phyloP scores from a whole-genome alignment of 768 basidiomycete species.

The Russula griseocarnosa region DNA sequence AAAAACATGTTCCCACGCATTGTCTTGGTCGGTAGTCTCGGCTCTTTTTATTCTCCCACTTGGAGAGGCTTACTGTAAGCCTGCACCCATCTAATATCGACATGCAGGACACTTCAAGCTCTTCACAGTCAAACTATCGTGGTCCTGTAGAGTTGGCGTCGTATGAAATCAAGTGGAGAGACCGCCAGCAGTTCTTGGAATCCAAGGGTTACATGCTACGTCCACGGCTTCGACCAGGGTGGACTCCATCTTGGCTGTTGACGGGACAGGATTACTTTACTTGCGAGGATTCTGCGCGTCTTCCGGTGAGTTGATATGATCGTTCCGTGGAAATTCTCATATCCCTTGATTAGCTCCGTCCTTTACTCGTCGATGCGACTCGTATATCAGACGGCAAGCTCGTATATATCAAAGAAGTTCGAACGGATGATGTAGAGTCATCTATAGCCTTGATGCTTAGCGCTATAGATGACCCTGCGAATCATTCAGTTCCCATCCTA shows the following conservation, averaged over 20 bases:
- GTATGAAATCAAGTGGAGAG: too few species aligned
- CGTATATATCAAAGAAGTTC: conserved; percentile 35
- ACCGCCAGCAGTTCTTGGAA: too few species aligned
- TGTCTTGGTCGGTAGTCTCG: neutral
- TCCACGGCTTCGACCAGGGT: too few species aligned
- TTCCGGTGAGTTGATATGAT: conserved; percentile 10
- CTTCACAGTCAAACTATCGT: neutral
- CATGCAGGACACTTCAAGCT: neutral
- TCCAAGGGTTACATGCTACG: too few species aligned
- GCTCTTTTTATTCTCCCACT: neutral
- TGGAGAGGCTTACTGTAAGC: neutral
- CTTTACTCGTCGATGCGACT: conserved; percentile 26
- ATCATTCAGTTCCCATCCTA: conserved; percentile 22
- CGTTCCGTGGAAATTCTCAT: neutral
- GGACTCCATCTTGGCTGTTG: conserved; percentile 24
- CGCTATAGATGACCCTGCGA: neutral
- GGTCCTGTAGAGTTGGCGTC: neutral
- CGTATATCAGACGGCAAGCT: conserved; percentile 27
- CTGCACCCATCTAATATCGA: neutral
- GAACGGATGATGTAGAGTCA: conserved; percentile 20
- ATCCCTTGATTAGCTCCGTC: conserved; percentile 2
- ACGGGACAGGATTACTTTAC: neutral
- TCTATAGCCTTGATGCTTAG: conserved; percentile 23
- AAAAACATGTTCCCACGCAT: neutral
- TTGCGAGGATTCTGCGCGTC: conserved; percentile 5